Base-by-base conservation (phyloP, 805 yeast genomes). In the Kodamaea laetipori region DNA sequence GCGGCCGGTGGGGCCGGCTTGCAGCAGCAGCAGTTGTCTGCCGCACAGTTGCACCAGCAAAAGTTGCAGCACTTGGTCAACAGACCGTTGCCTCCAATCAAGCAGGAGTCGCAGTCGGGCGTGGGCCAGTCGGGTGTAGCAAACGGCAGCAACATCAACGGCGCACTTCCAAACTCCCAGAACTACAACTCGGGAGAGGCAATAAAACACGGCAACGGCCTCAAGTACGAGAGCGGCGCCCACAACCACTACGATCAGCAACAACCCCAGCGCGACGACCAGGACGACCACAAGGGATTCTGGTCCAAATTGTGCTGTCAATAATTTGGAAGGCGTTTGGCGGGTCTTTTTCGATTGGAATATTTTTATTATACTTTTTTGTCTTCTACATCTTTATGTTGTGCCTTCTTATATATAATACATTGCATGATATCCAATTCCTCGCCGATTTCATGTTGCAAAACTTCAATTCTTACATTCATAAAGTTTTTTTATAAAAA, bases 41-140 rank as follows among this genome's bases (percentile, higher is more conserved):
- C 74, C 4, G 75, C 74, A 25, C 76, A 71, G 55, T 69, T 71
- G 43, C 75, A 71, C 55, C 76, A 71, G 57, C 76, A 70, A 50
- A 71, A 71, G 57, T 67, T 71, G 56, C 76, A 71, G 53, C 73
- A 69, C 51, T 68, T 71, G 61, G 74, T 71, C 46, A 71, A 71
- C 57, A 59, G 76, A 46, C 76, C 76, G 9, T 67, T 71, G 53
- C 76, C 76, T 27, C 76, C 76, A 2, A 71, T 71, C 47, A 70
- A 69, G 52, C 76, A 69, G 54, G 76, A 71, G 47, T 53, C 57
- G 18, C 66, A 58, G 42, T 37, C 41, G 9, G 45, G 45, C 24
- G 32, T 27, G 31, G 50, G 37, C 30, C 39, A 24, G 15, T 27
- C 47, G 33, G 51, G 43, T 37, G 43, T 48, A 28, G 45, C 49